These are phyloP conservation scores for Cladophialophora yegresii DNA, from an alignment of 2,329 filamentous ascomycete species.

Conservation along the genomic window DNA sequence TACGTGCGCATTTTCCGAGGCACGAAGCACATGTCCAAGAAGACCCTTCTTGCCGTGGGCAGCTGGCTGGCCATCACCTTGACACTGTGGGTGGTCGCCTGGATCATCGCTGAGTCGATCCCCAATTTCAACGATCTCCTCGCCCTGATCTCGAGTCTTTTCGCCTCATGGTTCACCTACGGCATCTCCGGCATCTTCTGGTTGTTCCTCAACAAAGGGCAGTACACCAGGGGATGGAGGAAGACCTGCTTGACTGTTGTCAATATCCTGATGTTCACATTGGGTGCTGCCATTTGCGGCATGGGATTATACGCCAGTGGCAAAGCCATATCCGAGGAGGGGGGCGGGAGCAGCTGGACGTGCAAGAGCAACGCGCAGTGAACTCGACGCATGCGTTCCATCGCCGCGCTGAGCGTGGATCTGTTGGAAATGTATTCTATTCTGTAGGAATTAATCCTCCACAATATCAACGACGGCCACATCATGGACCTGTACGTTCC, in stretches of 20 bases:
- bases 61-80: constrained; percentile 62
- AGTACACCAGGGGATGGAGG: constrained; percentile 39
- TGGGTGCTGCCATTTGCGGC: constrained; percentile 39
- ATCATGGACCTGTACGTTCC: not conserved
- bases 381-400: not conserved
- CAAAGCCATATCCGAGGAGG: constrained; percentile 42
- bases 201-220: constrained; percentile 42
- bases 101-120: constrained; percentile 69
- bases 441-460: not conserved
- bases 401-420: not conserved
- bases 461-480: not conserved
- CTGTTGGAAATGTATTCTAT: not conserved
- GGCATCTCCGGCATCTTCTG: constrained; percentile 43
- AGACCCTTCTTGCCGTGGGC: constrained; percentile 54
- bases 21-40: constrained; percentile 57
- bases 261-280: constrained; percentile 20
- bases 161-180: constrained; percentile 68
- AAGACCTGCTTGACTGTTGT: constrained; percentile 38
- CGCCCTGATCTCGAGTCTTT: constrained; percentile 64
- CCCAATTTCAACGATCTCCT: constrained; percentile 69
- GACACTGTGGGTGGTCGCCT: constrained; percentile 61
- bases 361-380: constrained; percentile 42
- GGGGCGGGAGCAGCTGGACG: constrained; percentile 44
- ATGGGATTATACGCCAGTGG: constrained; percentile 48
- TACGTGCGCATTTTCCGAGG: constrained; percentile 65